Evolutionary conservation across 164 flowering plant species (phyloP).

Genomic region (Malania oleifera): DNA sequence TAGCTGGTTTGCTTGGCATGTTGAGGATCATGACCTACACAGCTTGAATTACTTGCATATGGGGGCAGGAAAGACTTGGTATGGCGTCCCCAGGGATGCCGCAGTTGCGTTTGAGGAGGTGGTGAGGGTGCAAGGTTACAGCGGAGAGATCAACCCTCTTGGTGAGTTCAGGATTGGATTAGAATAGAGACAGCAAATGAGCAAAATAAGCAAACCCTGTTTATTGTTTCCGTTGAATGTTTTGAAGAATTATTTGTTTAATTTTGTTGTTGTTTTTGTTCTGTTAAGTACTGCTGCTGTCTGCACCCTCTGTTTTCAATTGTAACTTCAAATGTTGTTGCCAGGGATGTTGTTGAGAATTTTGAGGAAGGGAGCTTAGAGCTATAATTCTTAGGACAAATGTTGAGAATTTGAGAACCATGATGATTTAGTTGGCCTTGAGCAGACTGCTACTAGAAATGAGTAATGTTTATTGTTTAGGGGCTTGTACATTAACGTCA

Average conservation of each 20-base stretch:
- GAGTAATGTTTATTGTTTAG: too few species aligned
- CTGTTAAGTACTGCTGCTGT: too few species aligned
- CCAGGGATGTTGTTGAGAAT: not conserved
- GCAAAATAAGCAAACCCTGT: constrained; percentile 10
- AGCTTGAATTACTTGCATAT: constrained; percentile 95
- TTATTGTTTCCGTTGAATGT: constrained; percentile 1
- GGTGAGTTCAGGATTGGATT: constrained; percentile 44
- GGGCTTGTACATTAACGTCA: too few species aligned
- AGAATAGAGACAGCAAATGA: not conserved
- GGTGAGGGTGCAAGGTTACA: constrained; percentile 81
- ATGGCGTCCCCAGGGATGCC: constrained; percentile 92
- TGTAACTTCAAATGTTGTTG: not conserved
- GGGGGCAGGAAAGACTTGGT: constrained; percentile 97
- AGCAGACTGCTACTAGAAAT: too few species aligned
- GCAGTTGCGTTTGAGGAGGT: constrained; percentile 93
- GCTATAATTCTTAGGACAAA: too few species aligned
- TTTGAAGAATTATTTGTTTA: not conserved
- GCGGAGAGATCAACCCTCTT: constrained; percentile 90
- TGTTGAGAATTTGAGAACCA: not conserved
- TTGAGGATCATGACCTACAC: constrained; percentile 97
- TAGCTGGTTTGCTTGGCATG: constrained; percentile 99
- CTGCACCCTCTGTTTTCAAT: not conserved
- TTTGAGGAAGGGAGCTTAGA: not conserved
- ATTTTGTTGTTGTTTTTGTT: too few species aligned
- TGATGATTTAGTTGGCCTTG: not conserved